These are phyloP conservation scores for Penicillium sp. DNA, from an alignment of 2,329 filamentous ascomycete genomes.

Conservation along the genomic window DNA sequence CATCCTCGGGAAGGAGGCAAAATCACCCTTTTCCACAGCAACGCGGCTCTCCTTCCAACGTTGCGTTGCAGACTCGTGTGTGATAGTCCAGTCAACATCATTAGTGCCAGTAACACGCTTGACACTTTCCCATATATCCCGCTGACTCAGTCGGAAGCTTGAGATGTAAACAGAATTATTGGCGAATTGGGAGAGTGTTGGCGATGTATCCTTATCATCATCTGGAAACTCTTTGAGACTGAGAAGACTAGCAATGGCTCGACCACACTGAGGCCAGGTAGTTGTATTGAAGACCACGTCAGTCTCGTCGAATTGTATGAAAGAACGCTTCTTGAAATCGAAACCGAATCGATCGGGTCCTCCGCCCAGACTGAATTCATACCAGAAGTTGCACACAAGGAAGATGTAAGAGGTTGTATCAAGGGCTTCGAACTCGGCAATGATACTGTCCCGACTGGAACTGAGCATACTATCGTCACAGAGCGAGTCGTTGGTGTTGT, in stretches of 20 bases:
- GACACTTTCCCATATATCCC: background rate
- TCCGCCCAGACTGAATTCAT: constrained; percentile 16
- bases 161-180: background rate
- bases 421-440: background rate
- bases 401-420: background rate
- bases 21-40: background rate
- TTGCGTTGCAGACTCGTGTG: background rate
- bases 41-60: background rate
- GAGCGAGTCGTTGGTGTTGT: background rate
- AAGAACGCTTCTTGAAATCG: constrained; percentile 10
- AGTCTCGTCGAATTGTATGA: background rate
- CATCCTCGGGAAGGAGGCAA: background rate
- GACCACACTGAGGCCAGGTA: constrained; percentile 1
- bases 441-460: background rate
- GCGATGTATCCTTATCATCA: background rate
- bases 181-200: background rate
- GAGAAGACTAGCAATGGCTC: background rate
- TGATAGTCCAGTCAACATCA: background rate
- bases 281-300: background rate
- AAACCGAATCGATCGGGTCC: constrained; percentile 12
- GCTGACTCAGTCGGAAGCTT: constrained; percentile 2
- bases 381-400: constrained; percentile 17
- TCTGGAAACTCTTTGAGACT: background rate
- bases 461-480: background rate
- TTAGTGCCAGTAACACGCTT: background rate